Base-by-base conservation (phyloP, 345 rosid species). In the Melaleuca alternifolia region DNA sequence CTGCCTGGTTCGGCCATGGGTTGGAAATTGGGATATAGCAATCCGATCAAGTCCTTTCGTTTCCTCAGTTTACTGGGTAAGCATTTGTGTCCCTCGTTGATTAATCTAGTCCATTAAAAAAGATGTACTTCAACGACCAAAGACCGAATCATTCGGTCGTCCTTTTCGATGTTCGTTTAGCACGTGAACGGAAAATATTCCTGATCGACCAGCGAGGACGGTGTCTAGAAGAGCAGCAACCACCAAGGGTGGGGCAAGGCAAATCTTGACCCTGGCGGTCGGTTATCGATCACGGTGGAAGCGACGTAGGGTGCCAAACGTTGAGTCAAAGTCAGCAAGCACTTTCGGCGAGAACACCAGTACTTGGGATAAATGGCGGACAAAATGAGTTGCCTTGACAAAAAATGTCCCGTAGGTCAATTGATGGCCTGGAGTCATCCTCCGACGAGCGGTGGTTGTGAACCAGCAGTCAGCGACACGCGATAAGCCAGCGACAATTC, bases 1-100 rank as follows among this genome's bases (percentile, higher is more conserved):
- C 82, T 82, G 75, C 44, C 44, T 65, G 77, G 77, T 21, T 87
- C 90, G 89, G 92, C 95, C 96, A 93, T 93, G 3, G 83, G 52
- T 65, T 21, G 13, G 83, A 28, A 81, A 16, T 4, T 10, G 52
- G 52, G 11, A 51, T 51, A 13, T 6, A 84, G 57, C 52, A 53
- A 23, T 24, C 52, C 52, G 5, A 15, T 51, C 5, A 51, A 51
- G 52, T 10, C 56, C 75, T 51, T 59, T 59, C 62, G 52, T 51
- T 59, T 20, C 12, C 30, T n/a, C 33, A 50, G 61, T 23, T 20
- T 6, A 30, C 11, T 11, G 8, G 52, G 18, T 26, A 41, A 41
- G 2, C 41, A 41, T 41, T 57, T 57, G 65, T 7, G 30, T 57
- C 65, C 2, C 30, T 57, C 30, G 3, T 57, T 26, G 65, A 57